phyloP scores from a whole-genome alignment of 2,329 filamentous ascomycete genomes.

The Fusarium neocosmosporiellum region DNA sequence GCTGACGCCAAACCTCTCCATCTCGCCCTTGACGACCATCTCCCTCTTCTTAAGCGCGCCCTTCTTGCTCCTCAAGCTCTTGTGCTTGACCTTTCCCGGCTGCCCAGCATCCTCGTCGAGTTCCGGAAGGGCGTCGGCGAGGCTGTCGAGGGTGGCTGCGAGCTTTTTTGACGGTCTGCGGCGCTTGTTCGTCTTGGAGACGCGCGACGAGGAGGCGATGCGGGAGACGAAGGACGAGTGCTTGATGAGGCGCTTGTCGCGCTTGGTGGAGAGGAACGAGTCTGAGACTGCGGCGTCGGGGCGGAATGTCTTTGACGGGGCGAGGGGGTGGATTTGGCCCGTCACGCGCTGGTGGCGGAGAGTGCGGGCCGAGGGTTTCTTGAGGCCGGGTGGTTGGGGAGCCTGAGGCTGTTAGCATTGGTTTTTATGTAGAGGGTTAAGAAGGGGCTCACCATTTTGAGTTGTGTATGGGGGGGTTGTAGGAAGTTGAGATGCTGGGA shows the following conservation, averaged over 20 bases:
- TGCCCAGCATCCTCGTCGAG: conserved; percentile 59
- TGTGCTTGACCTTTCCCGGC: conserved; percentile 74
- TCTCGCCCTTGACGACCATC: conserved; percentile 81
- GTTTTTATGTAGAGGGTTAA: rapidly evolving
- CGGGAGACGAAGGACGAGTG: conserved; percentile 83
- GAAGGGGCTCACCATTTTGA: conserved; percentile 31
- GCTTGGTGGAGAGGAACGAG: conserved; percentile 78
- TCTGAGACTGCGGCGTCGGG: conserved; percentile 63
- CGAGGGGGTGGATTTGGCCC: conserved; percentile 60
- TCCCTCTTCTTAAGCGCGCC: conserved; percentile 88
- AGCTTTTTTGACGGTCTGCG: conserved; percentile 81
- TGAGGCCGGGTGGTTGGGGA: conserved; percentile 52
- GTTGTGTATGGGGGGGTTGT: conserved; percentile 3
- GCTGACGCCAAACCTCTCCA: conserved; percentile 84
- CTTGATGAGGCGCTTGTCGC: conserved; percentile 85
- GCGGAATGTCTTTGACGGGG: conserved; percentile 64
- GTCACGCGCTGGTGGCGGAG: conserved; percentile 65
- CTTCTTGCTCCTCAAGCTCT: conserved; percentile 78
- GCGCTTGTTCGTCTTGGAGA: conserved; percentile 44
- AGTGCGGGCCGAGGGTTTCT: conserved; percentile 68
- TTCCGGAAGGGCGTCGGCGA: conserved; percentile 84
- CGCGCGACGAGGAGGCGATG: conserved; percentile 74
- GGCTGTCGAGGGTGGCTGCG: conserved; percentile 76
- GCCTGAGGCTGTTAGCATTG: conserved; percentile 27
- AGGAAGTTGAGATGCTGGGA: neutral